Percentiles rank a stretch among this genome's conserved stretches.
Conservation (phyloP, 768 basidiomycete species). For the Xanthoconium stramineum region DNA sequence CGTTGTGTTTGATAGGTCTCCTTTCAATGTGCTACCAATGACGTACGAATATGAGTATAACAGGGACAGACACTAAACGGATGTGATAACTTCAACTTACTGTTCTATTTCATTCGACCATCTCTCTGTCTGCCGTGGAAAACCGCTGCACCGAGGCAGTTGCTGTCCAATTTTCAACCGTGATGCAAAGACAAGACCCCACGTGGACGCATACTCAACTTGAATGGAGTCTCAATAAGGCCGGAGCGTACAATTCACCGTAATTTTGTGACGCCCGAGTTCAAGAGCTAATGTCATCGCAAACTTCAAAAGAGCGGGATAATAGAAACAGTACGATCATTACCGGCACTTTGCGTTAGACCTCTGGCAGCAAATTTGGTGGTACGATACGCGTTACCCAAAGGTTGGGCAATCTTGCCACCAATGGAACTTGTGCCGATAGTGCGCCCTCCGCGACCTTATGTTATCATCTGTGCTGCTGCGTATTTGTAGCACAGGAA, state of each 20-base stretch:
- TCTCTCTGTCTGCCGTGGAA: not conserved
- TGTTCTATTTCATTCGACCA: not conserved
- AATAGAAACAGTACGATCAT: not conserved
- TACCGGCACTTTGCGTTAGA: conserved; percentile 38
- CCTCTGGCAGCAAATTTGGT: conserved; percentile 37
- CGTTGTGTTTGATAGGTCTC: conserved; percentile 13
- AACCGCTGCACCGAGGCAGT: not conserved
- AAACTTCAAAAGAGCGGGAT: not conserved
- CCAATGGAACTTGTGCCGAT: conserved; percentile 29
- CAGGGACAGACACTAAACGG: not conserved
- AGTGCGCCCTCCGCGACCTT: conserved; percentile 38
- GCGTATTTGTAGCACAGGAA: conserved; percentile 43
- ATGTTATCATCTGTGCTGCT: conserved; percentile 37
- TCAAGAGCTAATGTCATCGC: conserved; percentile 17
- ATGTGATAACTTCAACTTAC: not conserved
- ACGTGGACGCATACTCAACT: too few relatives aligned
- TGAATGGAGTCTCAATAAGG: conserved; percentile 22
- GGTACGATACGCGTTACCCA: conserved; percentile 6
- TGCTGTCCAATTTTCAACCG: too few relatives aligned
- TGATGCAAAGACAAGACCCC: too few relatives aligned
- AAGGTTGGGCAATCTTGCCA: conserved; percentile 27
- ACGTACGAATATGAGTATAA: not conserved
- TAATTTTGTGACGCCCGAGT: conserved; percentile 31
- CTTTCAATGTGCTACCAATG: not conserved
- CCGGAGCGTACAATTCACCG: conserved; percentile 42